A percentile compares a stretch with the other conserved stretches of the same genome.
These are phyloP conservation scores for Magnusiomyces tetraspermus DNA, from an alignment of 1,139 yeast species.

Conservation along the genomic window DNA sequence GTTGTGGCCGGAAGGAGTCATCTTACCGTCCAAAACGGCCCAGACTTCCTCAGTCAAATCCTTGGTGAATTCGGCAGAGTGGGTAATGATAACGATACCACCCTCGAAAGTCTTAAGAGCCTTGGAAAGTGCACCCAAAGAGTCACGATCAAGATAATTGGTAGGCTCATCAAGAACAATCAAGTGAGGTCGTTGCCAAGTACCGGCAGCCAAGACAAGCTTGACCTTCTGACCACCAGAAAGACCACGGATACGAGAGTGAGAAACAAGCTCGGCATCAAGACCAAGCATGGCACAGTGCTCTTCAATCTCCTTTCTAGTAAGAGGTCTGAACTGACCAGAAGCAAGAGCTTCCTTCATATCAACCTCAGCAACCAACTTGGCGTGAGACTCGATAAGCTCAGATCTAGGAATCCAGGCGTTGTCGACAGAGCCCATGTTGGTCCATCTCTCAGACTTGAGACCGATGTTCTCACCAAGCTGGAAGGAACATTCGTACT, in stretches of 20 bases:
- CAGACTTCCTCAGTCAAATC: slow-evolving; percentile 98
- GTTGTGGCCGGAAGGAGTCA: slow-evolving; percentile 99
- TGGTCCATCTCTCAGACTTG: slow-evolving; percentile 99
- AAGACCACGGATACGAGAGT: slow-evolving; percentile 99
- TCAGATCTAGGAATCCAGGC: slow-evolving; percentile 99
- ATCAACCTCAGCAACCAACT: slow-evolving; percentile 99
- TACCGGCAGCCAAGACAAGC: slow-evolving; percentile 98
- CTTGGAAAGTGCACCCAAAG: slow-evolving; percentile 98
- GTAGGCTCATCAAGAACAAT: slow-evolving; percentile 95
- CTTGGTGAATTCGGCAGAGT: slow-evolving; percentile 99
- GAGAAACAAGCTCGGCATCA: slow-evolving; percentile 98
- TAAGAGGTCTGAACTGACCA: slow-evolving; percentile 99
- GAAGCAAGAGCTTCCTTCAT: slow-evolving; percentile 99
- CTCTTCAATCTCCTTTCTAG: slow-evolving; percentile 98
- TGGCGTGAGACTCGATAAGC: slow-evolving; percentile 95
- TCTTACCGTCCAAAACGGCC: slow-evolving; percentile 96
- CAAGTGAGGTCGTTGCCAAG: slow-evolving; percentile 99
- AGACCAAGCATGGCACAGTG: slow-evolving; percentile 98
- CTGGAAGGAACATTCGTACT: slow-evolving; percentile 94
- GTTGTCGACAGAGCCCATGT: slow-evolving; percentile 99
- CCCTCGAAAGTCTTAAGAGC: slow-evolving; percentile 98
- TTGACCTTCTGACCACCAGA: slow-evolving; percentile 99
- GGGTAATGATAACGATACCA: slow-evolving; percentile 99
- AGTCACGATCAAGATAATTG: slow-evolving; percentile 98
- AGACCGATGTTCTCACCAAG: slow-evolving; percentile 98